Evolutionary conservation across 352 stramenopile species (phyloP).

Genomic region (Detonula confervacea): DNA sequence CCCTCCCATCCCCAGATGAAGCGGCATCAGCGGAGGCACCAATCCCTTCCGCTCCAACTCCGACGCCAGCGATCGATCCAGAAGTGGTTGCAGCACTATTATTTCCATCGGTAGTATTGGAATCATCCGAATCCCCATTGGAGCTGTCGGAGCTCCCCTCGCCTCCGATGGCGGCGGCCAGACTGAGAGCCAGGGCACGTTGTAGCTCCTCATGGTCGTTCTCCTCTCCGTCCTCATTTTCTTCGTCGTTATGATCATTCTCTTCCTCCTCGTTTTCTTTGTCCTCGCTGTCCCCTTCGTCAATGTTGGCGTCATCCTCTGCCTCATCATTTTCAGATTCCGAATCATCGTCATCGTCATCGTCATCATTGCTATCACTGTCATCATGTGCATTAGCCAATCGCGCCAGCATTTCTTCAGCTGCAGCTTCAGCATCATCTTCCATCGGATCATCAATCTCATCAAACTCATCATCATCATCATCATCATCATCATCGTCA

Average conservation of each 20-base stretch:
- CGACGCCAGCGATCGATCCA: not conserved
- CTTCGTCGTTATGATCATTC: slow-evolving; percentile 3
- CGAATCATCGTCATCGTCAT: slow-evolving; percentile 1
- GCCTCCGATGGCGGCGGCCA: slow-evolving; percentile 40
- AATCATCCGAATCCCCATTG: slow-evolving; percentile 19
- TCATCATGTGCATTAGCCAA: too few relatives aligned
- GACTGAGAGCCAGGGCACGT: slow-evolving; percentile 71
- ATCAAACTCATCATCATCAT: slow-evolving; percentile 17
- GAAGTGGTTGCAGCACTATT: not conserved
- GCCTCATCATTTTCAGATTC: slow-evolving; percentile 1
- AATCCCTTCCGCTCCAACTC: not conserved
- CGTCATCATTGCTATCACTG: not conserved
- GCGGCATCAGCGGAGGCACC: not conserved
- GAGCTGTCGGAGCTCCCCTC: slow-evolving; percentile 22
- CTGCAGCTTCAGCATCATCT: not conserved
- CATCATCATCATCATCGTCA: slow-evolving; percentile 36
- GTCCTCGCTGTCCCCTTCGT: slow-evolving; percentile 10
- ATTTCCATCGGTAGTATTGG: not conserved
- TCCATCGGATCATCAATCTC: not conserved
- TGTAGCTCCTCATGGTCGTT: slow-evolving; percentile 55
- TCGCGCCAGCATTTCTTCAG: not conserved
- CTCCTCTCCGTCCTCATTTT: slow-evolving; percentile 17
- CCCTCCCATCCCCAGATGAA: not conserved
- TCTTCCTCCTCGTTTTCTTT: slow-evolving; percentile 29
- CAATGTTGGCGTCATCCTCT: not conserved